Evolutionary conservation across 2,329 filamentous ascomycete genomes (phyloP), one percentile per base, ranked within the genome.

Genomic region (Cadophora gregata): DNA sequence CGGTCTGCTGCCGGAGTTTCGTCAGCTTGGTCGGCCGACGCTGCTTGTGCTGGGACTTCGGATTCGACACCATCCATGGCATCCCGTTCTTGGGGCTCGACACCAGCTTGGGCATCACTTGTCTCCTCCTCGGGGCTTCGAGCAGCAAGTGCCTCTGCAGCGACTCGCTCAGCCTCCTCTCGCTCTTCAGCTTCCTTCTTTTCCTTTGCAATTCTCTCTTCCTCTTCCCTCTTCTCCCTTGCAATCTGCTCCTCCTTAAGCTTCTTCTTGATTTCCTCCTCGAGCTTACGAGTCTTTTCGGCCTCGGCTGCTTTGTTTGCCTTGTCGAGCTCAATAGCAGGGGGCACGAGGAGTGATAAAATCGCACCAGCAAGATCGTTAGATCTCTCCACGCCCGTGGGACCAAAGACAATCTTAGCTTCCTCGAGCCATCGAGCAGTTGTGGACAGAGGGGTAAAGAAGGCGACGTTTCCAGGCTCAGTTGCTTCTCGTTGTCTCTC

Each of bases 391-490:
- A 86, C 77, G 62, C 90, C 86, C 59, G 81, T 83, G 25, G 83
- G 80, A 29, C 92, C 91, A 78, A 96, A 98, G 0, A 98, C 84
- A 78, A 99, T 89, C 70, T 90, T 89, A 9, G 93, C 90, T 78
- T 98, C 96, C 75, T 97, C 93, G 75, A 92, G 88, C 90, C 96
- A 99, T 68, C 96, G 90, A 62, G 86, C 84, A 64, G 85, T 82
- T 0, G 96, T 98, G 9, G 87, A 84, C 45, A 88, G 86, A 9
- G 93, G 84, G 24, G 84, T 81, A 77, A 98, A 98, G 50, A 72
- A 75, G 5, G 72, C 69, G 50, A 72, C 71, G 62, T 65, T 72
- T 63, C 73, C 75, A 45, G 77, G 77, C 58, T 79, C 76, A 29
- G 67, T 64, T n/a, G 67, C 60, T 21, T 74, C 70, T 19, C 72